A percentile compares a stretch with the other conserved stretches of the same genome.
Conservation (phyloP, 495 filamentous ascomycete species). For the Pyrenopolyporus hunteri region DNA sequence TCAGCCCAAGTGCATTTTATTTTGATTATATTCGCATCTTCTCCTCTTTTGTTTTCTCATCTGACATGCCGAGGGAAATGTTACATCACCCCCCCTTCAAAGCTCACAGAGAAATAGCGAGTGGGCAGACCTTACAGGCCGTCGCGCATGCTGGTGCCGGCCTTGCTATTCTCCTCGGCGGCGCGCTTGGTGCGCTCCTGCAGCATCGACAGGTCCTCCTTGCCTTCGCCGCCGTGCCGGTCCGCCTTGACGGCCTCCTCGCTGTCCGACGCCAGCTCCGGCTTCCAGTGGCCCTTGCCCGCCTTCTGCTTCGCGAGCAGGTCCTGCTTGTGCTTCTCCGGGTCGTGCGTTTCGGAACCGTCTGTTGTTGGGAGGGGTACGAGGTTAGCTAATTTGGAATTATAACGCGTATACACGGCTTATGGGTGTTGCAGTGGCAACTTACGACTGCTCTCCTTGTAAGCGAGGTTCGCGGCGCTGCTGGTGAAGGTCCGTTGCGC, state of each 20-base stretch:
- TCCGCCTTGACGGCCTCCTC: slow-evolving; percentile 75
- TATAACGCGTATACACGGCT: too few relatives aligned
- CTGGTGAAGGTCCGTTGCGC: slow-evolving; percentile 34
- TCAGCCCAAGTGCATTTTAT: slow-evolving; percentile 16
- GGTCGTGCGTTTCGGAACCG: slow-evolving; percentile 45
- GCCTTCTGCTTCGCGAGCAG: slow-evolving; percentile 70
- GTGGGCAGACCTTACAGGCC: slow-evolving; percentile 41
- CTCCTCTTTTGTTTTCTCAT: too few relatives aligned
- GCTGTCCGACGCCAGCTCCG: slow-evolving; percentile 77
- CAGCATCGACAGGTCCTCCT: slow-evolving; percentile 48
- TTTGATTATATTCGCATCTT: neutral
- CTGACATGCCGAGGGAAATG: too few relatives aligned
- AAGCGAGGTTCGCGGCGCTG: slow-evolving; percentile 30
- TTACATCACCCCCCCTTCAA: neutral
- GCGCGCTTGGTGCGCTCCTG: slow-evolving; percentile 58
- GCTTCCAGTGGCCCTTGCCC: slow-evolving; percentile 81
- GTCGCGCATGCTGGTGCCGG: slow-evolving; percentile 54
- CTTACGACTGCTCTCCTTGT: slow-evolving; percentile 43
- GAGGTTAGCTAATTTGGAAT: slow-evolving; percentile 3
- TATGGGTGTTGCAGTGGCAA: neutral
- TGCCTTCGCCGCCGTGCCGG: slow-evolving; percentile 35
- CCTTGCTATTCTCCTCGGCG: slow-evolving; percentile 55
- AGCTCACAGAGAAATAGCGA: neutral
- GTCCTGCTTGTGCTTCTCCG: slow-evolving; percentile 76
- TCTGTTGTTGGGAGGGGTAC: slow-evolving; percentile 15